Evolutionary conservation across 2,329 filamentous ascomycete genomes (phyloP).

Genomic region (Colletotrichum sp.): DNA sequence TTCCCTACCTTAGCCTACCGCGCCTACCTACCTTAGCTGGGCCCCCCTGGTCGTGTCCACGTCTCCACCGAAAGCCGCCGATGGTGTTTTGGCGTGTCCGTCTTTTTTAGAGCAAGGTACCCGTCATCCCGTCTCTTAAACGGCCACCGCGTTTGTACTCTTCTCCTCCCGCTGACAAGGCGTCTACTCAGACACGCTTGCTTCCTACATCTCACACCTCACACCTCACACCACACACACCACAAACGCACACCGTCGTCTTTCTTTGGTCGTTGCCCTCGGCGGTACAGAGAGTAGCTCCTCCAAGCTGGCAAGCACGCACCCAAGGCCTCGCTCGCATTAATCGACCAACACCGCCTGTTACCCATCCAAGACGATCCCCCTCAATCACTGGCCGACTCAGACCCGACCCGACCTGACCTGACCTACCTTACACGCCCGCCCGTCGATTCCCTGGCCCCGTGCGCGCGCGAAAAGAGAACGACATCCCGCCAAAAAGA

Average conservation of each 20-base stretch:
- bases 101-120: slow-evolving; percentile 9
- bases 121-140: neutral
- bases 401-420: neutral
- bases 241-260: neutral
- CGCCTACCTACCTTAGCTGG: neutral
- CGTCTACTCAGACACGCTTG: neutral
- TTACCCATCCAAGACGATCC: slow-evolving; percentile 4
- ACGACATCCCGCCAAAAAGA: neutral
- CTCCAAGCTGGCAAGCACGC: neutral
- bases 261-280: neutral
- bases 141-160: neutral
- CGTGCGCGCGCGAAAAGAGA: slow-evolving; percentile 8
- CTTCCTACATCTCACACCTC: neutral
- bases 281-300: neutral
- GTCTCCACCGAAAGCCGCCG: neutral
- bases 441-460: neutral
- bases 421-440: neutral
- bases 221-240: neutral
- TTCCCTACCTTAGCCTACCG: neutral
- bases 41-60: neutral
- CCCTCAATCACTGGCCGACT: neutral
- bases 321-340: neutral
- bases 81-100: neutral
- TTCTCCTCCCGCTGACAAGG: slow-evolving; percentile 2
- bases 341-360: slow-evolving; percentile 3